Evolutionary conservation across 2,329 filamentous ascomycete genomes (phyloP), one percentile per base, ranked within the genome.

Genomic region (Nigrograna mackinnonii): DNA sequence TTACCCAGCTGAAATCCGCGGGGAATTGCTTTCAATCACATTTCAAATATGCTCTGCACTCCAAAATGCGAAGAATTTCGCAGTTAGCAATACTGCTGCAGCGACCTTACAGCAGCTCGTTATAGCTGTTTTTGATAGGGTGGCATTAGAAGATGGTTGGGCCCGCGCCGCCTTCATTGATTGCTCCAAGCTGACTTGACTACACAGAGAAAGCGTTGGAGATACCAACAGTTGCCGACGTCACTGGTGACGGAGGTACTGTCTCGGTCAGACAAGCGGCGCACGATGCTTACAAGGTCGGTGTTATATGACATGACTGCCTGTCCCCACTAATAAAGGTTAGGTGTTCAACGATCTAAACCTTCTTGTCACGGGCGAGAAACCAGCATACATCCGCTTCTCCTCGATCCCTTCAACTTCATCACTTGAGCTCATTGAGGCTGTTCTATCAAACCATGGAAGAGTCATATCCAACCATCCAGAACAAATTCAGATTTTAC

Each of bases 21-120:
- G 88, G 2, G 87, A 92, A 46, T 75, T 95, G 22, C 78, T 99
- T 28, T 87, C 90, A 20, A 89, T 83, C 7, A 83, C 89, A 0
- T 72, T 99, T 52, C 91, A 95, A 64, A 89, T 96, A 63, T 97
- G 94, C 71, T 94, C 94, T 47, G 86, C 89, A 37, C 72, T 99
- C 36, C 91, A 97, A 69, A 86, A 84, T 43, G 94, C 88, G 68
- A 97, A 96, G 71, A 95, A 91, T 72, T 84, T 86, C 19, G 91
- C 95, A 38, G 91, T 99, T 55, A 95, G 92, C 63, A 95, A 95
- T 57, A 97, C 95, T 1, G 94, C 94, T 7, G 90, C 92, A 19
- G 94, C 94, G n/a, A 97, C 94, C 2, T 75, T 99, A 40, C 92
- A 96, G 69, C 94, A 97, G 67, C 80, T 99, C 12, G 85, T 97